These are phyloP conservation scores for Colletotrichum tropicicola DNA, from an alignment of 2,329 filamentous ascomycete genomes.

Conservation along the genomic window DNA sequence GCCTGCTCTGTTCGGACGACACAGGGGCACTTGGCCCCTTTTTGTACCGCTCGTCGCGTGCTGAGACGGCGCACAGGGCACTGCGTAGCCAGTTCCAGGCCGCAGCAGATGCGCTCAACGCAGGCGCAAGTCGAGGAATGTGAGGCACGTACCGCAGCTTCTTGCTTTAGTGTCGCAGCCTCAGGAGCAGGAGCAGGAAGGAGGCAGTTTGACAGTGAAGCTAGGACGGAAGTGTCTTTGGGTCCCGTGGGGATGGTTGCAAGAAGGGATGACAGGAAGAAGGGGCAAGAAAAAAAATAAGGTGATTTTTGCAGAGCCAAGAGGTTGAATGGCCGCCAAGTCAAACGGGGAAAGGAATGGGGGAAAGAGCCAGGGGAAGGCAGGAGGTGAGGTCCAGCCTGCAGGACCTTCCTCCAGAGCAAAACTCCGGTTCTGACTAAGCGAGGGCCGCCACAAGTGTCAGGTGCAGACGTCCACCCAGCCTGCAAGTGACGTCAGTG, in stretches of 20 bases:
- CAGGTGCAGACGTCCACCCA: too few relatives aligned
- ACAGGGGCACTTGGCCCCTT: background rate
- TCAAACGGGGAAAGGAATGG: constrained; percentile 9
- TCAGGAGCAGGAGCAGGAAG: background rate
- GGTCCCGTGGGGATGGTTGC: background rate
- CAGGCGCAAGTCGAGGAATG: background rate
- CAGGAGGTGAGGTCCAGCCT: background rate
- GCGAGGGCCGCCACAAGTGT: background rate
- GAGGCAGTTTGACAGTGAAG: background rate
- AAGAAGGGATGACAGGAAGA: constrained; percentile 13
- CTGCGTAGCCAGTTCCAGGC: constrained; percentile 7
- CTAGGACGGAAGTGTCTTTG: background rate
- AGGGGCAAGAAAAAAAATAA: constrained; percentile 9
- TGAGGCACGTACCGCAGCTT: background rate
- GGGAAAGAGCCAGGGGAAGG: background rate
- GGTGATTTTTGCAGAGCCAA: constrained; percentile 31
- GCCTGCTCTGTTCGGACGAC: constrained; percentile 14
- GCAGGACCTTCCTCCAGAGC: background rate
- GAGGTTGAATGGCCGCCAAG: constrained; percentile 25
- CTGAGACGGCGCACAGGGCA: constrained; percentile 15
- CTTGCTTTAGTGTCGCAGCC: background rate
- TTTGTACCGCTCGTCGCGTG: background rate
- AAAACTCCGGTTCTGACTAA: background rate
- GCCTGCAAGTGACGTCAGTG: too few relatives aligned
- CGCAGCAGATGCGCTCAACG: background rate